Evolutionary conservation across 2,329 filamentous ascomycete species (phyloP).

Genomic region (Calonectria fujianensis): DNA sequence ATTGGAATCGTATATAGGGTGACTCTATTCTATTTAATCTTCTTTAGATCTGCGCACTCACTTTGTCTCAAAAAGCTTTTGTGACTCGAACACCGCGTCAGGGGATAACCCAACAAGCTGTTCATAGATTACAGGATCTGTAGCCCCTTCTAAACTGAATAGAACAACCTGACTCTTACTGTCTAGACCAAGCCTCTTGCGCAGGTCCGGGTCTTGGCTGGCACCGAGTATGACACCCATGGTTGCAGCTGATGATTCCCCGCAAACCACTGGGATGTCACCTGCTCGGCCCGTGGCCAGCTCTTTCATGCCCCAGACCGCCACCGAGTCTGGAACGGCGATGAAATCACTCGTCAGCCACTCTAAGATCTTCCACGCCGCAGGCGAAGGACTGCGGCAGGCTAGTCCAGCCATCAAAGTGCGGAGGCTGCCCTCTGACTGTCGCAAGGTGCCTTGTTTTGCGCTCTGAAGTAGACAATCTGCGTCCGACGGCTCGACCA

Average conservation of each 20-base stretch:
- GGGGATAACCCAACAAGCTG: constrained; percentile 33
- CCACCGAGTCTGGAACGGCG: constrained; percentile 37
- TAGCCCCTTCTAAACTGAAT: constrained; percentile 44
- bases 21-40: neutral
- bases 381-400: constrained; percentile 42
- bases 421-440: constrained; percentile 23
- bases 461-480: constrained; percentile 43
- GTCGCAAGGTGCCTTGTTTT: constrained; percentile 32
- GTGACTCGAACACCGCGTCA: constrained; percentile 39
- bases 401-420: constrained; percentile 45
- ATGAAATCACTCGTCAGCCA: constrained; percentile 47
- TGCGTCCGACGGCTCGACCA: constrained; percentile 44
- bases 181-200: constrained; percentile 35
- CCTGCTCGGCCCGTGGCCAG: constrained; percentile 32
- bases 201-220: neutral
- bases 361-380: constrained; percentile 41
- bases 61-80: constrained; percentile 4
- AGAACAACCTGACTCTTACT: constrained; percentile 38
- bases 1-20: too few relatives aligned
- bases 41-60: neutral
- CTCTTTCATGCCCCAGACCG: constrained; percentile 42
- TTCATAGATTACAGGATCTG: constrained; percentile 40
- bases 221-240: constrained; percentile 40
- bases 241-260: constrained; percentile 41
- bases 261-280: constrained; percentile 42